Evolutionary conservation across 768 basidiomycete species (phyloP).

Genomic region (Podaxis carcinomalis): DNA sequence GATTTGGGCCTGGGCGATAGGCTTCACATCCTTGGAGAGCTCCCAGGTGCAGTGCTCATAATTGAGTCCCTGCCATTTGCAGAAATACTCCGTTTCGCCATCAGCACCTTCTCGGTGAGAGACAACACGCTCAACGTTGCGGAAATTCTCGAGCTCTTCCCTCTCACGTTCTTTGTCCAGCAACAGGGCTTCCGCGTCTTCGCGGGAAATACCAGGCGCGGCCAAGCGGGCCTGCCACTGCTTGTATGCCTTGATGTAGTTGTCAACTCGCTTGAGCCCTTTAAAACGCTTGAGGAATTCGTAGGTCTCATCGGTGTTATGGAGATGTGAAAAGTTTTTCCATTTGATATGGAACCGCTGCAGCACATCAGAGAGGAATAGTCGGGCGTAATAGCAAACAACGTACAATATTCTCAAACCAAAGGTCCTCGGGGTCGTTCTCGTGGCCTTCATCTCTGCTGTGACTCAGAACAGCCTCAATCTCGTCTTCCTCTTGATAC

Average conservation of each 20-base stretch:
- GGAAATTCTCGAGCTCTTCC: constrained; percentile 88
- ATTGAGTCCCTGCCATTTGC: constrained; percentile 93
- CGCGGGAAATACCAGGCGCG: constrained; percentile 65
- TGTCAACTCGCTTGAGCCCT: constrained; percentile 96
- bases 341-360: constrained; percentile 99
- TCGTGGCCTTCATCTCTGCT: constrained; percentile 79
- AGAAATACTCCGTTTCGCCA: constrained; percentile 78
- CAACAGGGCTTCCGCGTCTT: constrained; percentile 86
- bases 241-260: constrained; percentile 94
- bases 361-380: neutral
- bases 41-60: constrained; percentile 99
- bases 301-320: constrained; percentile 99
- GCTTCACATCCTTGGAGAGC: constrained; percentile 69
- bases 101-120: constrained; percentile 64
- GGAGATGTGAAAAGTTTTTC: constrained; percentile 97
- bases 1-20: constrained; percentile 74
- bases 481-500: constrained; percentile 76
- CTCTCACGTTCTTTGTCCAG: constrained; percentile 89
- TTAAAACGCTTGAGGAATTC: constrained; percentile 93
- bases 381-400: constrained; percentile 11
- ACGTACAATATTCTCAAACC: constrained; percentile 80
- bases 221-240: constrained; percentile 61
- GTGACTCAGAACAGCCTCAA: constrained; percentile 88
- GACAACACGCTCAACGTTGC: constrained; percentile 88
- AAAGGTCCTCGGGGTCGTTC: constrained; percentile 74